Evolutionary conservation across 352 stramenopile species (phyloP).

Genomic region (Phytophthora fragariaefolia): DNA sequence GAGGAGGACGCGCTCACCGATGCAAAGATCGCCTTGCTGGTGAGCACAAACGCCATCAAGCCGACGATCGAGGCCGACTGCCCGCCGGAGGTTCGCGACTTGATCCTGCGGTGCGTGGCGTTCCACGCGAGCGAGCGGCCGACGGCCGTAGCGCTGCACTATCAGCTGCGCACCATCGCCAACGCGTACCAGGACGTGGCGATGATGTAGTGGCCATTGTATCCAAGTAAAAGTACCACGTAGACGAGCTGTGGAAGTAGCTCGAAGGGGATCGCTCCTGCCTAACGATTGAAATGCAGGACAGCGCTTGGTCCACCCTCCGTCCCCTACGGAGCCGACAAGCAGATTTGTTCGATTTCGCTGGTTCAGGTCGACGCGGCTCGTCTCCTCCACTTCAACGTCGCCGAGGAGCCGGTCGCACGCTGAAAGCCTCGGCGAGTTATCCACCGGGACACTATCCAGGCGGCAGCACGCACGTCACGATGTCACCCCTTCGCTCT

Average conservation of each 20-base stretch:
- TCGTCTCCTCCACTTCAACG: slow-evolving; percentile 26
- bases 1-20: slow-evolving; percentile 34
- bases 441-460: too few species aligned
- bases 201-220: slow-evolving; percentile 17
- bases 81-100: slow-evolving; percentile 43
- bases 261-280: slow-evolving; percentile 4
- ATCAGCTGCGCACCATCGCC: slow-evolving; percentile 47
- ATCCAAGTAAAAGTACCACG: slow-evolving; percentile 3
- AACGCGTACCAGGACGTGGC: slow-evolving; percentile 26
- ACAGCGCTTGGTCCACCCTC: not conserved
- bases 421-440: slow-evolving; percentile 21
- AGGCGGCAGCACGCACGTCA: slow-evolving; percentile 2
- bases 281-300: slow-evolving; percentile 10
- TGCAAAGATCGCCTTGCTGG: slow-evolving; percentile 56
- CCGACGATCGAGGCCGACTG: slow-evolving; percentile 54
- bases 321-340: not conserved
- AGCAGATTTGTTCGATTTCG: not conserved
- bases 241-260: slow-evolving; percentile 3
- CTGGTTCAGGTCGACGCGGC: not conserved
- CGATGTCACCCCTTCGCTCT: too few species aligned
- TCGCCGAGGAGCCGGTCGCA: slow-evolving; percentile 18
- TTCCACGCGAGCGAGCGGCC: slow-evolving; percentile 49
- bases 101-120: slow-evolving; percentile 55
- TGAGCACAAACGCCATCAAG: slow-evolving; percentile 54
- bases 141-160: slow-evolving; percentile 66